phyloP scores from a whole-genome alignment of 2,329 filamentous ascomycete genomes.

The Seiridium unicorne region DNA sequence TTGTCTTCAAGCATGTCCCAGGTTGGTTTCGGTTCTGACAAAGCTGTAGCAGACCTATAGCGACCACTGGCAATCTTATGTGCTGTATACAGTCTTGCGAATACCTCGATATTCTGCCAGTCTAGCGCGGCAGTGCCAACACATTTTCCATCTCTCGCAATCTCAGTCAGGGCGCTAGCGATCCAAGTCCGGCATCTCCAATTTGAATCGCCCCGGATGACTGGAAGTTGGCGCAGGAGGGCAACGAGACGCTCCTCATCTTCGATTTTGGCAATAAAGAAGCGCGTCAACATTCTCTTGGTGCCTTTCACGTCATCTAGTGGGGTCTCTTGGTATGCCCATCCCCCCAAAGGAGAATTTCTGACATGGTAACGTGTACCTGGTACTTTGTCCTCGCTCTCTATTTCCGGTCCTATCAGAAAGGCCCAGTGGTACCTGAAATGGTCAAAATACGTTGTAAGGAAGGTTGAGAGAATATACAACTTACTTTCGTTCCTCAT shows the following conservation, averaged over 20 bases:
- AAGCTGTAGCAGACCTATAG: conserved; percentile 11
- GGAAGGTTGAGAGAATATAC: background rate
- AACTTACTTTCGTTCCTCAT: conserved; percentile 22
- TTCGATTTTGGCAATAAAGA: conserved; percentile 37
- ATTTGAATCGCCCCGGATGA: conserved; percentile 30
- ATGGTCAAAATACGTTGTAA: background rate
- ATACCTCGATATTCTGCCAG: conserved; percentile 33
- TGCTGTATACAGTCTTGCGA: conserved; percentile 31
- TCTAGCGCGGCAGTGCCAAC: conserved; percentile 34
- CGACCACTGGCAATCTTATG: conserved; percentile 26
- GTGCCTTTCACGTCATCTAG: conserved; percentile 20
- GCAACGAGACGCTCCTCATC: conserved; percentile 29
- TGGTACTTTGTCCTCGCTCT: conserved; percentile 15
- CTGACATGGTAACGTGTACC: conserved; percentile 33
- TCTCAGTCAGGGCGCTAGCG: conserved; percentile 26
- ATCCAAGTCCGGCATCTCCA: conserved; percentile 42
- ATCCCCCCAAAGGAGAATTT: conserved; percentile 15
- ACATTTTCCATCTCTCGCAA: conserved; percentile 32
- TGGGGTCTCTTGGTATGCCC: conserved; percentile 23
- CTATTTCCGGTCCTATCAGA: conserved; percentile 27
- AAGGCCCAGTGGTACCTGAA: conserved; percentile 29
- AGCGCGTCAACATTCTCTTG: conserved; percentile 31
- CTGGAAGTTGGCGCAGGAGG: conserved; percentile 28
- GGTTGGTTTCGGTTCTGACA: conserved; percentile 25
- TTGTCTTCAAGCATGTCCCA: conserved; percentile 24